Percentiles rank a stretch among this genome's conserved stretches.
phyloP scores from a whole-genome alignment of 305 asterid species.

The Withania somnifera region DNA sequence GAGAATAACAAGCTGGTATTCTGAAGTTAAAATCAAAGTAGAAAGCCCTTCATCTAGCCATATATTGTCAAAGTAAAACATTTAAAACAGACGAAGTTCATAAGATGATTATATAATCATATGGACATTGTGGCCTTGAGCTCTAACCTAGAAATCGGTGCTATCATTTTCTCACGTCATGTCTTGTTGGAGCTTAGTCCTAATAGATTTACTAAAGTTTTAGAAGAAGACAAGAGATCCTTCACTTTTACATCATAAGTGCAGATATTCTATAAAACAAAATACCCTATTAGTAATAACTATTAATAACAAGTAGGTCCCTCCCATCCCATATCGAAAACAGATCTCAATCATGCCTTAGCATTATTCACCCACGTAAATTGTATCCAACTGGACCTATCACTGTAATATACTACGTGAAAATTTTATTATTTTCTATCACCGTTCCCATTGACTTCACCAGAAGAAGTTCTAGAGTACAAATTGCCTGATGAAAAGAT shows the following conservation, averaged over 20 bases:
- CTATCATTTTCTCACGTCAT: neutral
- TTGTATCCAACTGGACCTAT: neutral
- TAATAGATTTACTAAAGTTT: neutral
- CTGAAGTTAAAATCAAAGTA: neutral
- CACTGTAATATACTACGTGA: neutral
- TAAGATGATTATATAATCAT: neutral
- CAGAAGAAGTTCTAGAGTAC: neutral
- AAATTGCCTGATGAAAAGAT: neutral
- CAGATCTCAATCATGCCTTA: neutral
- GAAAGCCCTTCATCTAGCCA: neutral
- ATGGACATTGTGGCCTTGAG: neutral
- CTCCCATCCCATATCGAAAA: neutral
- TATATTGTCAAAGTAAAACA: neutral
- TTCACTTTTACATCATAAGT: neutral
- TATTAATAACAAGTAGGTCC: neutral
- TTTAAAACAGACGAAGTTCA: neutral
- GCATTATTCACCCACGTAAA: neutral
- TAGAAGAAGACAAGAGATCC: neutral
- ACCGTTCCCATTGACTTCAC: neutral
- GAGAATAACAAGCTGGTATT: neutral
- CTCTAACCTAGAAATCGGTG: neutral
- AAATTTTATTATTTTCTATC: neutral
- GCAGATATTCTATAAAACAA: too few relatives aligned
- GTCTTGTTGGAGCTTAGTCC: neutral
- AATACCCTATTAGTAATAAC: neutral